Base-by-base conservation (phyloP, 2,329 filamentous ascomycete species). In the Neoscytalidium dimidiatum region DNA sequence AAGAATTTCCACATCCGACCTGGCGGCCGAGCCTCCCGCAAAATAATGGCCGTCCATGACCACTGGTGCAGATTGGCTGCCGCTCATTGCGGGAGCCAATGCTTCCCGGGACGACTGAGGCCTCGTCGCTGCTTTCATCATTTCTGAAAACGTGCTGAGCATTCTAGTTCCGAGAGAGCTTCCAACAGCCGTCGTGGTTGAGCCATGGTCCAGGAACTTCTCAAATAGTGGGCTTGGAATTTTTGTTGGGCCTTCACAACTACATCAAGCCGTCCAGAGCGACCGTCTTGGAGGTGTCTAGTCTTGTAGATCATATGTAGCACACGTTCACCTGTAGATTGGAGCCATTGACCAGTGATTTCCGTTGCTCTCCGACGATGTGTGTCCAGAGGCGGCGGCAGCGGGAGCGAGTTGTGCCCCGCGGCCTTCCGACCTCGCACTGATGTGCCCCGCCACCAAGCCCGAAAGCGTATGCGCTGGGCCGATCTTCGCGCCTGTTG, bases 361-460 rank as follows among this genome's bases (percentile, higher is more conserved):
- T 8, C 6, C 14, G 8, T 17, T 41, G 38, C 14, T 41, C 4
- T 41, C 14, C 38, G 14, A 4, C 38, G 13, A 17, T 14, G 7
- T 41, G 9, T 41, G 9, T 17, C 4, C 6, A 46, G 9, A 23
- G 56, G n/a, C 19, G 56, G 28, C 14, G 35, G 29, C 33, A 26
- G 19, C 56, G 26, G n/a, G 31, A 46, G 56, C 56, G 33, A 48
- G 46, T 46, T 46, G 56, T 60, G 56, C 56, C 41, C 56, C 41
- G 56, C 56, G 17, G 56, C 2, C 35, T 43, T 60, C 56, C 56
- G 56, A 60, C 26, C 56, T 60, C 56, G 56, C 56, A 46, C 28
- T n/a, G 26, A 38, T 41, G 46, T 53, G 60, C 44, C 44, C 46
- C 60, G 60, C 43, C 44, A 31, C 60, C 49, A 62, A 62, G 52